A percentile compares a stretch with the other conserved stretches of the same genome.
phyloP scores from a whole-genome alignment of 768 basidiomycete genomes.

The Boletus barrowsii region DNA sequence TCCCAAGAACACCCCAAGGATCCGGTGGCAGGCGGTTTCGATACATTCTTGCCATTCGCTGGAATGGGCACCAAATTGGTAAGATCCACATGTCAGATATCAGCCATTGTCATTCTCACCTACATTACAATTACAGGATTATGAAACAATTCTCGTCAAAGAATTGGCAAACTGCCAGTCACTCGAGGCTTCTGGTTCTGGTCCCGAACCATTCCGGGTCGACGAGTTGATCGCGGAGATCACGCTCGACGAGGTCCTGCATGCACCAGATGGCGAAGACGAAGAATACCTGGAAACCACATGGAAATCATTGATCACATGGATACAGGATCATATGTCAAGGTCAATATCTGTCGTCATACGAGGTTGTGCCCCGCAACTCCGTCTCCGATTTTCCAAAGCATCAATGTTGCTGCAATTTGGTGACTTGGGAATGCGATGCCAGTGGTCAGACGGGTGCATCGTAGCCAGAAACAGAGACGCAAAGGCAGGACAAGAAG shows the following conservation, averaged over 20 bases:
- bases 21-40: not conserved
- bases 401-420: not conserved
- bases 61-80: not conserved
- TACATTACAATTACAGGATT: not conserved
- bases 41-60: not conserved
- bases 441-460: not conserved
- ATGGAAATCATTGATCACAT: not conserved
- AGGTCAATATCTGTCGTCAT: not conserved
- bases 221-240: not conserved
- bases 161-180: not conserved
- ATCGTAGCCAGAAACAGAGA: not conserved
- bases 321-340: not conserved
- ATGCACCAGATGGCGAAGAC: not conserved
- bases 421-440: not conserved
- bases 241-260: not conserved
- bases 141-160: not conserved
- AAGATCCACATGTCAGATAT: no score
- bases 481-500: not conserved
- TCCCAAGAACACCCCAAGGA: not conserved
- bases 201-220: not conserved
- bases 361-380: not conserved
- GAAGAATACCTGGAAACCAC: no score
- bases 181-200: not conserved
- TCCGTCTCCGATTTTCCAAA: not conserved
- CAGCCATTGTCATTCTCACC: no score